Percentiles rank a stretch among this genome's conserved stretches.
These are phyloP conservation scores for Candida nanaspora DNA, from an alignment of 805 yeast species.

Conservation along the genomic window DNA sequence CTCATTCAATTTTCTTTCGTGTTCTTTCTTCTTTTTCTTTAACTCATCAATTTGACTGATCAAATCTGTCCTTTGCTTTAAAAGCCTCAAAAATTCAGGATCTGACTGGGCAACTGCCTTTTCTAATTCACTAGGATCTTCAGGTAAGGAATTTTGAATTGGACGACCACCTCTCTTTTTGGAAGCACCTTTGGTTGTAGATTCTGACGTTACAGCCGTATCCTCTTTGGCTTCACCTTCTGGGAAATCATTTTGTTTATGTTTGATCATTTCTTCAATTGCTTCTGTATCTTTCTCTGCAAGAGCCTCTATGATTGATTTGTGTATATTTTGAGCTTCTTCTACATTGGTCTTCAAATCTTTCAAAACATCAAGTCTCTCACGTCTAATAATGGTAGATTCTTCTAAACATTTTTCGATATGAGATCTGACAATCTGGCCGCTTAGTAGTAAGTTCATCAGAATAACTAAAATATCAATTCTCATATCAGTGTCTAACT, in stretches of 20 bases:
- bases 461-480: constrained; percentile 54
- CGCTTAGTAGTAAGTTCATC: constrained; percentile 52
- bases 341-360: constrained; percentile 52
- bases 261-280: constrained; percentile 12
- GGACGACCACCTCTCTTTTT: constrained; percentile 21
- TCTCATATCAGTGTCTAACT: constrained; percentile 46
- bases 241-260: constrained; percentile 4
- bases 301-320: constrained; percentile 27
- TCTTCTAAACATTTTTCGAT: constrained; percentile 67
- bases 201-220: constrained; percentile 14
- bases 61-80: constrained; percentile 37
- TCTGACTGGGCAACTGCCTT: constrained; percentile 32
- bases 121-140: constrained; percentile 27
- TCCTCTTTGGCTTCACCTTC: constrained; percentile 16
- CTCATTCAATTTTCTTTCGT: constrained; percentile 59
- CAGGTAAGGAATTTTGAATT: constrained; percentile 17
- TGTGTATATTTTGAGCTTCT: constrained; percentile 37
- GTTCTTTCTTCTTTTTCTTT: constrained; percentile 39
- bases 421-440: constrained; percentile 50
- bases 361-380: constrained; percentile 55
- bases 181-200: constrained; percentile 11
- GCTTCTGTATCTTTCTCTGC: constrained; percentile 18
- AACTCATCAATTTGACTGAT: constrained; percentile 36
- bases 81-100: constrained; percentile 34
- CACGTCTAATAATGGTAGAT: constrained; percentile 54